Evolutionary conservation across 2,329 filamentous ascomycete genomes (phyloP).

Genomic region (Beauveria varroae): DNA sequence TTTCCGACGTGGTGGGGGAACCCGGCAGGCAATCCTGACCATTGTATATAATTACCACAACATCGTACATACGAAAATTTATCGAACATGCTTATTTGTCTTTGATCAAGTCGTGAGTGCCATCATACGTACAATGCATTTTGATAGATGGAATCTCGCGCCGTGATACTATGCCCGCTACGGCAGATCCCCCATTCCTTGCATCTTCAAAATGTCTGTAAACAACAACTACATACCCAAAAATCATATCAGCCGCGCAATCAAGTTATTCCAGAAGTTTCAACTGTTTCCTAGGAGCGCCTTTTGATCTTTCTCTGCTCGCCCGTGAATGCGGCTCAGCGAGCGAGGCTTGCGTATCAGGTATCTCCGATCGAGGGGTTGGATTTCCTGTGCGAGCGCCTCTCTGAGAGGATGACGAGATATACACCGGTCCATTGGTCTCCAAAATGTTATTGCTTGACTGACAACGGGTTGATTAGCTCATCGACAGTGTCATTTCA

Average conservation of each 20-base stretch:
- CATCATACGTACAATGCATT: too few relatives aligned
- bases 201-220: too few relatives aligned
- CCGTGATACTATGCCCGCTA: too few relatives aligned
- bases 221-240: neutral
- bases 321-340: neutral
- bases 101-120: too few relatives aligned
- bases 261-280: neutral
- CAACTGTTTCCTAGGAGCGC: neutral
- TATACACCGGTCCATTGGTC: conserved; percentile 2
- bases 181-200: too few relatives aligned
- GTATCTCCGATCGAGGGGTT: neutral
- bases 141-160: too few relatives aligned
- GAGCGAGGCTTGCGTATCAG: neutral
- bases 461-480: neutral
- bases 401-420: neutral
- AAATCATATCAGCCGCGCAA: neutral
- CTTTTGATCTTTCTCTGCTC: neutral
- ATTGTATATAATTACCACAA: conserved; percentile 9
- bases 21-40: conserved; percentile 14
- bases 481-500: neutral
- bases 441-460: neutral
- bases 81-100: too few relatives aligned
- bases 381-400: neutral
- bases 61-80: too few relatives aligned
- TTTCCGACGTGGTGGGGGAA: conserved; percentile 18